Conservation (phyloP, 2,329 filamentous ascomycete genomes). For the Cladosporium sp. region DNA sequence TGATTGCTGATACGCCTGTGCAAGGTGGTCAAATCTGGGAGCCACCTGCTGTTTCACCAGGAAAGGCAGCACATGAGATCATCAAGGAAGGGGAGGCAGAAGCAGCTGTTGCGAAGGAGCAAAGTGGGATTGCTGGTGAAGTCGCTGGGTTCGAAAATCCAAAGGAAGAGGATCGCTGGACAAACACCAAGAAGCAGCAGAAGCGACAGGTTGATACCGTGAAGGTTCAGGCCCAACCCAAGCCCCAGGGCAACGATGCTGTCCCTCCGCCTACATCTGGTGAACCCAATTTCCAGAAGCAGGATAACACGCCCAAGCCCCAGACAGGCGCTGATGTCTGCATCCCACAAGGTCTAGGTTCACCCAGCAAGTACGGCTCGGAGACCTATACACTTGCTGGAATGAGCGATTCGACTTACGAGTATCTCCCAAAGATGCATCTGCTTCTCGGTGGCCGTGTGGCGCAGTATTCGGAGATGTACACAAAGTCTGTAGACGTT, state of each 20-base stretch:
- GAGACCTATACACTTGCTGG: constrained; percentile 57
- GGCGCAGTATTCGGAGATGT: constrained; percentile 70
- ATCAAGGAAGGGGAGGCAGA: constrained; percentile 7
- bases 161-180: constrained; percentile 15
- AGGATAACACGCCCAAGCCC: neutral
- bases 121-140: constrained; percentile 9
- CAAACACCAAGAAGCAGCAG: constrained; percentile 5
- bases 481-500: constrained; percentile 66
- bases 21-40: neutral
- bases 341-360: constrained; percentile 59
- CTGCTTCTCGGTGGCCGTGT: constrained; percentile 74
- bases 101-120: constrained; percentile 8
- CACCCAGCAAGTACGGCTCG: constrained; percentile 45
- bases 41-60: neutral
- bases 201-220: constrained; percentile 20
- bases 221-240: neutral
- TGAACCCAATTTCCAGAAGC: constrained; percentile 7
- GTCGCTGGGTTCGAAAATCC: constrained; percentile 7
- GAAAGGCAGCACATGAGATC: constrained; percentile 9
- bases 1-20: constrained; percentile 21
- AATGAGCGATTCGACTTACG: constrained; percentile 58
- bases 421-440: constrained; percentile 64
- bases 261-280: neutral
- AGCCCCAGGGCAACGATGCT: constrained; percentile 1
- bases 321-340: constrained; percentile 42